These are phyloP conservation scores for Botryotinia globosa DNA, from an alignment of 2,329 filamentous ascomycete genomes.

Conservation along the genomic window DNA sequence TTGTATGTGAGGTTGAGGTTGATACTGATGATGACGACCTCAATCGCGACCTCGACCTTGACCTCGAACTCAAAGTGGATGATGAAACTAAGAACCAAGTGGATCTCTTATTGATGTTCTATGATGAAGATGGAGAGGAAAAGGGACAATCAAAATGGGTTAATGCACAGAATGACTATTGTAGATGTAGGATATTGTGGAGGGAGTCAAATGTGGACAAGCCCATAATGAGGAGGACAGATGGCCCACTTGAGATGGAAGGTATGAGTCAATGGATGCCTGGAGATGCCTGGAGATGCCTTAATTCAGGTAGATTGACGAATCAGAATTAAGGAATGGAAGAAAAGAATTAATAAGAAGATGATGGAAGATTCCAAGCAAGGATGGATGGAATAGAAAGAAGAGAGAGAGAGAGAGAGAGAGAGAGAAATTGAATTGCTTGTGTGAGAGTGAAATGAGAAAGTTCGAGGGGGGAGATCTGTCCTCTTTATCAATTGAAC, in stretches of 20 bases:
- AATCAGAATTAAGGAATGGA: background rate
- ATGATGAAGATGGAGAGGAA: background rate
- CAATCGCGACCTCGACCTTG: background rate
- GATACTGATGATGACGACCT: background rate
- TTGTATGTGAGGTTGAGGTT: background rate
- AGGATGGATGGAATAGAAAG: background rate
- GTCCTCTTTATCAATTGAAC: constrained; percentile 23
- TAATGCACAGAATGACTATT: constrained; percentile 1
- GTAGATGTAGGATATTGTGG: constrained; percentile 2
- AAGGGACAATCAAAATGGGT: background rate
- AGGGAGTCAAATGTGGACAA: constrained; percentile 15
- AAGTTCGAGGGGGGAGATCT: constrained; percentile 19
- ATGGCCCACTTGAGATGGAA: background rate
- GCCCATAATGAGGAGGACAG: constrained; percentile 19
- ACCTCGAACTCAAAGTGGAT: background rate
- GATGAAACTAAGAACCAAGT: background rate
- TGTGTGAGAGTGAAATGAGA: background rate
- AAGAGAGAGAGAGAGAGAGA: background rate
- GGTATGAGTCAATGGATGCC: constrained; percentile 17
- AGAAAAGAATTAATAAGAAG: background rate
- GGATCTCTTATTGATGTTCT: background rate
- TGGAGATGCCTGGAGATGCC: background rate
- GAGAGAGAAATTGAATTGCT: background rate
- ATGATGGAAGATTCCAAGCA: background rate
- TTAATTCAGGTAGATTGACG: background rate